A percentile compares a stretch with the other conserved stretches of the same genome.
Evolutionary conservation across 768 basidiomycete species (phyloP).

Genomic region (Strobilomyces echinocephalus): DNA sequence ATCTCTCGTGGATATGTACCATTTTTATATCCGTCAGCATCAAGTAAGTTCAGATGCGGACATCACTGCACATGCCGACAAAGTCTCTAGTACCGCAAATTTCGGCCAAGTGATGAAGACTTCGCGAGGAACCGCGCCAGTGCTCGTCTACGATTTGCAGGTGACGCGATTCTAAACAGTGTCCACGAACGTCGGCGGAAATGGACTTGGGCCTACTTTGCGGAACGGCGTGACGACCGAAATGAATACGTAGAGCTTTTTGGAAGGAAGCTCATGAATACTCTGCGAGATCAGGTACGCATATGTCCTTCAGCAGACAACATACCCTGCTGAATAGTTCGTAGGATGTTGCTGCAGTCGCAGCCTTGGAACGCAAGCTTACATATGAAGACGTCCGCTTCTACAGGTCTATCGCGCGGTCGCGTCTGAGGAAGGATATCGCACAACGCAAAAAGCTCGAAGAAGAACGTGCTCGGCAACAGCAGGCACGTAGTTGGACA

Average conservation of each 20-base stretch:
- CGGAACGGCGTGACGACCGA: constrained; percentile 82
- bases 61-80: constrained; percentile 2
- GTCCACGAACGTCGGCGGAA: constrained; percentile 76
- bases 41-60: constrained; percentile 45
- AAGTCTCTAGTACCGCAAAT: constrained; percentile 64
- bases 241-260: constrained; percentile 81
- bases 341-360: constrained; percentile 52
- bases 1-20: constrained; percentile 93
- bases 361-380: constrained; percentile 73
- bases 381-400: constrained; percentile 94
- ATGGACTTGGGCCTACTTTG: constrained; percentile 93
- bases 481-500: constrained; percentile 54
- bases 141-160: constrained; percentile 75
- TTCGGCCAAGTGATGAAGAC: constrained; percentile 61
- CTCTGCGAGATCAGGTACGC: constrained; percentile 53
- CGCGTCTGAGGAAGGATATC: constrained; percentile 79
- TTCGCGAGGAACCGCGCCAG: constrained; percentile 55
- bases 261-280: constrained; percentile 62
- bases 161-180: constrained; percentile 71
- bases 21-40: constrained; percentile 82
- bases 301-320: not conserved
- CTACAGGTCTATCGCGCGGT: constrained; percentile 92
- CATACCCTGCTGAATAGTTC: not conserved
- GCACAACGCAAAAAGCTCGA: constrained; percentile 61
- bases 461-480: constrained; percentile 59